phyloP scores from a whole-genome alignment of 352 stramenopile genomes.

The Aphanomyces euteiches region DNA sequence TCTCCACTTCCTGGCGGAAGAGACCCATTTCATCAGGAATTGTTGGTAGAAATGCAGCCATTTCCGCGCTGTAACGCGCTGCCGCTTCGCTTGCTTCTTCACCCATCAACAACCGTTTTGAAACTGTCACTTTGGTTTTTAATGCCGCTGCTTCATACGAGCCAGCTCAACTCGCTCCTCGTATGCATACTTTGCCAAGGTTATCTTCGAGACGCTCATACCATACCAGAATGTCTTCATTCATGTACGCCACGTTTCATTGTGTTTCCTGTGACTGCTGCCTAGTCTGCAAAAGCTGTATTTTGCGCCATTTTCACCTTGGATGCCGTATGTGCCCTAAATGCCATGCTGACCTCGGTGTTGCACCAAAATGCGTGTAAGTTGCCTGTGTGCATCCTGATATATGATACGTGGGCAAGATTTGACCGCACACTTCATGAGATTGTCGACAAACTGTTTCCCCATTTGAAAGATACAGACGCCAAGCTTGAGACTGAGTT shows the following conservation, averaged over 20 bases:
- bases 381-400: not conserved
- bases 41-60: conserved; percentile 61
- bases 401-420: conserved; percentile 32
- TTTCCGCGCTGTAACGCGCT: conserved; percentile 43
- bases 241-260: conserved; percentile 46
- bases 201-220: conserved; percentile 70
- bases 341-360: conserved; percentile 56
- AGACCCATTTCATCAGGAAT: conserved; percentile 66
- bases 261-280: not conserved
- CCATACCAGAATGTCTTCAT: conserved; percentile 77
- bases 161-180: conserved; percentile 55
- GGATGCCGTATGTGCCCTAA: conserved; percentile 55
- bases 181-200: conserved; percentile 62
- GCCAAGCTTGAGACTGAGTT: conserved; percentile 50
- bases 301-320: conserved; percentile 71
- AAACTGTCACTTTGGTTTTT: not conserved
- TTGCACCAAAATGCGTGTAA: conserved; percentile 57
- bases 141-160: not conserved
- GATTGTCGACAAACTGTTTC: conserved; percentile 72
- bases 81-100: conserved; percentile 4
- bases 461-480: conserved; percentile 55
- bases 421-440: conserved; percentile 70
- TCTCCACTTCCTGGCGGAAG: conserved; percentile 77
- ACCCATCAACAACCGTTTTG: not conserved
- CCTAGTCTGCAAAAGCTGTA: conserved; percentile 82